Base-by-base conservation (phyloP, 495 filamentous ascomycete species). In the Bacidia gigantensis region DNA sequence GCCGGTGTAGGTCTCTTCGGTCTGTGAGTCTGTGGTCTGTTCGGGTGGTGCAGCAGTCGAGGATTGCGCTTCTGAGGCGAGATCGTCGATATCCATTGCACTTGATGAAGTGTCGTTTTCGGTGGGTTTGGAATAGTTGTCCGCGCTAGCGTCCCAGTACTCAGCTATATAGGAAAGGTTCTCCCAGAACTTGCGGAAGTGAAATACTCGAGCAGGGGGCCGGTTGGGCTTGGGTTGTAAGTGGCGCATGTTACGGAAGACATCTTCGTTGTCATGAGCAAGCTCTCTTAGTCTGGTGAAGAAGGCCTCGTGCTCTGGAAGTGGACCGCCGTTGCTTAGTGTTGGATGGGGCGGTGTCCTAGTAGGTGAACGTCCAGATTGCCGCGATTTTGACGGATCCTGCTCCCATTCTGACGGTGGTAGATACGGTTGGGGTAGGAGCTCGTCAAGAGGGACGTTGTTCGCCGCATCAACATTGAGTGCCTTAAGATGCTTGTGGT, bases 131-230 rank as follows among this genome's bases (percentile, higher is more conserved):
- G 46, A 35, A 54, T 82, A 79, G 11, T 77, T 54, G 52, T 84
- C 80, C 38, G 72, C 51, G 51, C 74, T 78, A 21, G 66, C 70
- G 60, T 84, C 80, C 80, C 80, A 84, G 59, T 79, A 82, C 47
- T 79, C 75, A 17, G 74, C 66, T 73, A 83, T 70, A 12, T 67
- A 65, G 56, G 78, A 72, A 51, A 84, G 60, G 3, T 69, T 71
- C 38, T 72, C 69, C 72, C 74, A 84, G 63, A 84, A 83, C 49
- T 74, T 76, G 52, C 78, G 68, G 45, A 78, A 71, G 50, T 80
- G 73, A 0, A 72, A 72, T 23, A 81, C 62, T 3, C 72, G 66
- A 5, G 73, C 67, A 17, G 70, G 62, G 42, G 62, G 57, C 2
- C 66, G 67, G 1, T 72, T 72, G 20, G 67, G 61, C 3, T 62